Conservation (phyloP, 495 filamentous ascomycete genomes). For the Letharia columbiana region DNA sequence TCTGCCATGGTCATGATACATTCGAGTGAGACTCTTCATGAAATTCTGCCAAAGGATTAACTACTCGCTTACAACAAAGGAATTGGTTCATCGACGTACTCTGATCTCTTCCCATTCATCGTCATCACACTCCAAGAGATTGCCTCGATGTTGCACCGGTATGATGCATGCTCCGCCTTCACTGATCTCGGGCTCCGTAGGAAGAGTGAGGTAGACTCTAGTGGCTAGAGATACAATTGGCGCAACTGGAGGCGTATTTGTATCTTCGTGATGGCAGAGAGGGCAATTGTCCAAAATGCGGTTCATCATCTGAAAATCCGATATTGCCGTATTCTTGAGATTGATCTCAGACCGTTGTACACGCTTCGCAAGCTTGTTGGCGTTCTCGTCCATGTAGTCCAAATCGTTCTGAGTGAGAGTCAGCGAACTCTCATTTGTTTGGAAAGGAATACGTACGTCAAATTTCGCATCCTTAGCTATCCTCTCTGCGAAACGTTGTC, state of each 20-base stretch:
- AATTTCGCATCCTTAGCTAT: constrained; percentile 92
- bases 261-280: constrained; percentile 89
- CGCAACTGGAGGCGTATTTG: constrained; percentile 70
- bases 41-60: constrained; percentile 53
- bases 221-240: constrained; percentile 87
- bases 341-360: constrained; percentile 83
- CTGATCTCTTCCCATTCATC: constrained; percentile 99
- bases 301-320: constrained; percentile 85
- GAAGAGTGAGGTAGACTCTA: constrained; percentile 77
- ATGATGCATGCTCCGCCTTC: constrained; percentile 79
- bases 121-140: constrained; percentile 93
- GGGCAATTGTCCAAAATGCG: constrained; percentile 80
- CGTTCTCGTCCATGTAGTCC: constrained; percentile 97
- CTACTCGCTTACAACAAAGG: not conserved
- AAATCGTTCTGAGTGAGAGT: constrained; percentile 58
- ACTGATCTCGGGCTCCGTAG: constrained; percentile 81
- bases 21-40: constrained; percentile 89
- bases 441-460: constrained; percentile 41
- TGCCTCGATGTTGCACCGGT: constrained; percentile 79
- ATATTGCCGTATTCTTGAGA: constrained; percentile 79
- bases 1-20: constrained; percentile 85
- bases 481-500: constrained; percentile 71
- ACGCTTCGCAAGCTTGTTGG: constrained; percentile 77
- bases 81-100: constrained; percentile 20
- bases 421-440: constrained; percentile 21